A percentile compares a stretch with the other conserved stretches of the same genome.
Evolutionary conservation across 2,329 filamentous ascomycete genomes (phyloP).

Genomic region (Fusarium sp.): DNA sequence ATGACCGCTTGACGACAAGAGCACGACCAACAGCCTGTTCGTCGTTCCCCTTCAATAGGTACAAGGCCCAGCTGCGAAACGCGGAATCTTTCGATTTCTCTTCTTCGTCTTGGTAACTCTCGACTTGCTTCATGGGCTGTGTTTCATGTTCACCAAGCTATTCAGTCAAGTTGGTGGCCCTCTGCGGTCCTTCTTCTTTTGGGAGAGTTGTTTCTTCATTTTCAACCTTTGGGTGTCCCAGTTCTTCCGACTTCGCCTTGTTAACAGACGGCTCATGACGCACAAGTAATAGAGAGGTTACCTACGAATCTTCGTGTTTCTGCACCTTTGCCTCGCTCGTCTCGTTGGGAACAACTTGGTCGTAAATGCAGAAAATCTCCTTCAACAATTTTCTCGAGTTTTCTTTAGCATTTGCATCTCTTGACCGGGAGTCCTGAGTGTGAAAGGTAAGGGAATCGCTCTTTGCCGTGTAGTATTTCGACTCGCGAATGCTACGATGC

Average conservation of each 20-base stretch:
- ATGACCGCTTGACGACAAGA: background rate
- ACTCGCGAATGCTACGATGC: conserved; percentile 59
- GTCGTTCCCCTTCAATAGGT: background rate
- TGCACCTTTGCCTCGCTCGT: conserved; percentile 59
- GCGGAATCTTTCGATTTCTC: background rate
- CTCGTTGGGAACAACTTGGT: conserved; percentile 58
- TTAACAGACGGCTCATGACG: background rate
- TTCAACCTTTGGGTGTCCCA: conserved; percentile 60
- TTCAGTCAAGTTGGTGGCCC: conserved; percentile 44
- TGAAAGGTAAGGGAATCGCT: conserved; percentile 67
- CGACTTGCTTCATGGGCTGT: background rate
- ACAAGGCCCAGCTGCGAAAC: background rate
- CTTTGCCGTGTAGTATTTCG: conserved; percentile 64
- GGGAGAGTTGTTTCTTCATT: conserved; percentile 59
- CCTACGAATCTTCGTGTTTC: conserved; percentile 63
- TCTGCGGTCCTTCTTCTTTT: conserved; percentile 63
- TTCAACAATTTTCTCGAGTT: conserved; percentile 63
- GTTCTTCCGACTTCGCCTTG: conserved; percentile 56
- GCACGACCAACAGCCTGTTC: background rate
- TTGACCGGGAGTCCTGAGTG: conserved; percentile 65
- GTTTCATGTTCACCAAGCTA: background rate
- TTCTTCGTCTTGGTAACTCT: background rate
- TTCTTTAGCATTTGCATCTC: conserved; percentile 64
- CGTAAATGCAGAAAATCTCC: conserved; percentile 62
- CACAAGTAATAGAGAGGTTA: background rate